A percentile compares a stretch with the other conserved stretches of the same genome.
Evolutionary conservation across 2,329 filamentous ascomycete species (phyloP).

Genomic region (Colletotrichum liriopes): DNA sequence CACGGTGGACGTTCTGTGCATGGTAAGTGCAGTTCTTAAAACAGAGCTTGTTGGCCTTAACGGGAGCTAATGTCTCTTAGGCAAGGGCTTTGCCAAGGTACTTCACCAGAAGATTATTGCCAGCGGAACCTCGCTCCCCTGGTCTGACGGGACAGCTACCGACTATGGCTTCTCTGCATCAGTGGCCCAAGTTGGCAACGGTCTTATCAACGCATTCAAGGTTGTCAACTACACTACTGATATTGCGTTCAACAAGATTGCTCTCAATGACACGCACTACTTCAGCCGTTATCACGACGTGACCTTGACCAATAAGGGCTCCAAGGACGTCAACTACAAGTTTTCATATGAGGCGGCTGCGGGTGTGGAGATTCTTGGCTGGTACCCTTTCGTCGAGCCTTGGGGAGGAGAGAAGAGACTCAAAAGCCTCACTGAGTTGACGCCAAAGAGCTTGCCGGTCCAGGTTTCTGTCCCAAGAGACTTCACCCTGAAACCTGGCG

Average conservation of each 20-base stretch:
- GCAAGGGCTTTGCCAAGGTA: conserved; percentile 50
- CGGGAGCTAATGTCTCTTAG: conserved; percentile 41
- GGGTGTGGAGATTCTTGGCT: conserved; percentile 54
- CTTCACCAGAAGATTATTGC: conserved; percentile 52
- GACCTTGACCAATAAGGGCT: conserved; percentile 56
- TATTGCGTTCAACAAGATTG: conserved; percentile 56
- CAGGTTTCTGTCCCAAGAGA: conserved; percentile 45
- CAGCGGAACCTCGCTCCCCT: conserved; percentile 48
- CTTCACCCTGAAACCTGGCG: conserved; percentile 47
- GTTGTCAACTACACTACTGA: conserved; percentile 56
- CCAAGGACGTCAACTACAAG: conserved; percentile 52
- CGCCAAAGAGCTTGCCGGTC: conserved; percentile 43
- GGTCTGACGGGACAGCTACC: conserved; percentile 46
- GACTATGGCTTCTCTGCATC: conserved; percentile 49
- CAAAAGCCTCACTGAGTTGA: conserved; percentile 46
- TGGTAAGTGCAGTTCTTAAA: conserved; percentile 40
- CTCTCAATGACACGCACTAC: conserved; percentile 61
- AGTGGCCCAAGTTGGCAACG: conserved; percentile 58
- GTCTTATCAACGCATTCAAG: conserved; percentile 60
- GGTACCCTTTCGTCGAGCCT: conserved; percentile 31
- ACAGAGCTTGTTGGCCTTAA: neutral
- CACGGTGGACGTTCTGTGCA: conserved; percentile 51
- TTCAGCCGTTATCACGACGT: conserved; percentile 50
- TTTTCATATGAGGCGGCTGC: conserved; percentile 50
- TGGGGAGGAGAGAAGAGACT: conserved; percentile 40